phyloP scores from a whole-genome alignment of 352 stramenopile species.

The Globisporangium nunn region DNA sequence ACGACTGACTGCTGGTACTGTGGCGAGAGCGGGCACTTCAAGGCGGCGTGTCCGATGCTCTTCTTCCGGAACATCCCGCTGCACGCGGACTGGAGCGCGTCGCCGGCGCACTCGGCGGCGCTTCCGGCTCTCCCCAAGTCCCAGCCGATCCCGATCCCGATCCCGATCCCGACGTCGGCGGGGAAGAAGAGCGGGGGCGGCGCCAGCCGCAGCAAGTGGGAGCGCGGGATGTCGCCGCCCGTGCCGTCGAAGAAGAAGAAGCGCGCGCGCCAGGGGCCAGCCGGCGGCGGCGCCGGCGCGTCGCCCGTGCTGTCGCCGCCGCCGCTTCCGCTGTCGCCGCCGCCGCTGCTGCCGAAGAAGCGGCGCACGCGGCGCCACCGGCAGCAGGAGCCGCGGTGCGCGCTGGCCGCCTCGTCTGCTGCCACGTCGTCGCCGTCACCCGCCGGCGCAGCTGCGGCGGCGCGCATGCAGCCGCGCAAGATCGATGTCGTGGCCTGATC shows the following conservation, averaged over 20 bases:
- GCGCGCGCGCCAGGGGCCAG: slow-evolving; percentile 35
- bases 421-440: slow-evolving; percentile 5
- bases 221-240: slow-evolving; percentile 20
- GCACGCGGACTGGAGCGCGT: slow-evolving; percentile 11
- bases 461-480: slow-evolving; percentile 5
- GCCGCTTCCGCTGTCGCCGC: slow-evolving; percentile 17
- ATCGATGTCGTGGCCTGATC: slow-evolving; percentile 6
- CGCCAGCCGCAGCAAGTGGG: slow-evolving; percentile 22
- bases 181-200: slow-evolving; percentile 15
- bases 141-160: slow-evolving; percentile 6
- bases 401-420: slow-evolving; percentile 16
- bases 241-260: slow-evolving; percentile 61
- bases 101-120: neutral
- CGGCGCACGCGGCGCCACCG: slow-evolving; percentile 25
- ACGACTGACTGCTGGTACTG: slow-evolving; percentile 73
- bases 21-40: slow-evolving; percentile 62
- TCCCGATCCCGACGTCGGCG: slow-evolving; percentile 7
- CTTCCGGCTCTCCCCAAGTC: neutral
- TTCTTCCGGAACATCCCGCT: slow-evolving; percentile 45
- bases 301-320: slow-evolving; percentile 17
- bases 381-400: slow-evolving; percentile 22
- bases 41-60: slow-evolving; percentile 64
- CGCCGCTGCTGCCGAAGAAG: slow-evolving; percentile 24
- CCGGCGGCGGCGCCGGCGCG: slow-evolving; percentile 8
- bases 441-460: neutral